Conservation (phyloP, 1,284 basidiomycete species). For the Anthracocystis walkeri region DNA sequence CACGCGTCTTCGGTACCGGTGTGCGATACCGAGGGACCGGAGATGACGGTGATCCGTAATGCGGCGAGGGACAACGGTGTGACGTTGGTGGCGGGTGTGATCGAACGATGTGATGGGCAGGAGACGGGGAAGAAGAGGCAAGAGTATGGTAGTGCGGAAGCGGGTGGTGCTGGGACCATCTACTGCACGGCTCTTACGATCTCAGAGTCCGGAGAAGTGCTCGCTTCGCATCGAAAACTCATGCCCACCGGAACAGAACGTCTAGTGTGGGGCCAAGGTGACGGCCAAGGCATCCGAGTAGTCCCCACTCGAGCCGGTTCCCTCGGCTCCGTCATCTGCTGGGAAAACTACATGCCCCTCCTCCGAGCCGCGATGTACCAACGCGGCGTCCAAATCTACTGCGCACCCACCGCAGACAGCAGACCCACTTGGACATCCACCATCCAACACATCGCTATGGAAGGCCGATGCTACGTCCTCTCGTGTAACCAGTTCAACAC, state of each 20-base stretch:
- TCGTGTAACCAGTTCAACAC: conserved; percentile 74
- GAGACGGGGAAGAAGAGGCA: conserved; percentile 33
- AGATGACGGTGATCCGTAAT: conserved; percentile 37
- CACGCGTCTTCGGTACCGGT: conserved; percentile 45
- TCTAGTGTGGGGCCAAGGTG: conserved; percentile 77
- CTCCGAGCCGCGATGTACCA: conserved; percentile 74
- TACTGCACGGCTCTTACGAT: conserved; percentile 80
- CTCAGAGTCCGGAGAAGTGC: conserved; percentile 74
- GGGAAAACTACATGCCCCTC: conserved; percentile 79
- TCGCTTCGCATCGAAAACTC: conserved; percentile 80
- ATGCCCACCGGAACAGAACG: conserved; percentile 79
- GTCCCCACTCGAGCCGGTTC: conserved; percentile 63
- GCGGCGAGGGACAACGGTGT: conserved; percentile 43
- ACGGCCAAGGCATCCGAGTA: conserved; percentile 64
- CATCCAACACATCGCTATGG: conserved; percentile 80
- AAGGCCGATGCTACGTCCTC: conserved; percentile 81
- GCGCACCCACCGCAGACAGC: conserved; percentile 79
- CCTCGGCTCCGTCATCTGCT: conserved; percentile 41
- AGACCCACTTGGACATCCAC: conserved; percentile 76
- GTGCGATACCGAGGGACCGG: conserved; percentile 39
- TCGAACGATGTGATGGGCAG: conserved; percentile 73
- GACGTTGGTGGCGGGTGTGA: conserved; percentile 76
- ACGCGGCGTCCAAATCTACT: conserved; percentile 77
- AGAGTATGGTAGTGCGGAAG: conserved; percentile 35
- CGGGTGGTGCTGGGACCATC: conserved; percentile 75